Conservation (phyloP, 1,139 yeast genomes). For the Scheffersomyces segobiensis region DNA sequence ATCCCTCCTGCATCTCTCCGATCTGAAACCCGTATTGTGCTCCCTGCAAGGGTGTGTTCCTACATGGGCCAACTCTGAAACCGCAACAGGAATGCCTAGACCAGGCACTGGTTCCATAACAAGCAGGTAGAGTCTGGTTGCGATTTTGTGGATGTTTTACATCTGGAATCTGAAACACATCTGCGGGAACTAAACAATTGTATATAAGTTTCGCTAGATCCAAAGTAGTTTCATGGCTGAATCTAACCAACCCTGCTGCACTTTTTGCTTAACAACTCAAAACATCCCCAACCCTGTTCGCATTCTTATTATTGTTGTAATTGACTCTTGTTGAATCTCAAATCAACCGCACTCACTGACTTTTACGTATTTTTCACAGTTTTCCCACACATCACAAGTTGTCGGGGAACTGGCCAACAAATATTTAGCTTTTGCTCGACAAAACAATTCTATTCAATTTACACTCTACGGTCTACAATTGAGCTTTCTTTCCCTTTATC, state of each 20-base stretch:
- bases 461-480: neutral
- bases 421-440: neutral
- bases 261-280: neutral
- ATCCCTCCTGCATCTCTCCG: neutral
- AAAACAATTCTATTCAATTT: too few species aligned
- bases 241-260: neutral
- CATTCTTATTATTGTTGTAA: neutral
- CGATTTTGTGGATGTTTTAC: conserved; percentile 16
- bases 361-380: neutral
- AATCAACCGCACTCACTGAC: neutral
- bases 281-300: neutral
- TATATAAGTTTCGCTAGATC: neutral
- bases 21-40: neutral
- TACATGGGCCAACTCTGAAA: neutral
- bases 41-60: neutral
- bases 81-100: neutral
- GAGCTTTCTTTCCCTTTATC: neutral
- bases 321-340: neutral
- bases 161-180: conserved; percentile 18
- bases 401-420: neutral
- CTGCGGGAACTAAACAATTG: neutral
- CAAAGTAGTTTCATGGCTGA: neutral
- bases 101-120: neutral
- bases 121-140: neutral
- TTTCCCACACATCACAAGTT: neutral